Evolutionary conservation across 129 eudicot species (phyloP), one percentile per base, ranked within the genome.

Genomic region (Ambrosia trifida): DNA sequence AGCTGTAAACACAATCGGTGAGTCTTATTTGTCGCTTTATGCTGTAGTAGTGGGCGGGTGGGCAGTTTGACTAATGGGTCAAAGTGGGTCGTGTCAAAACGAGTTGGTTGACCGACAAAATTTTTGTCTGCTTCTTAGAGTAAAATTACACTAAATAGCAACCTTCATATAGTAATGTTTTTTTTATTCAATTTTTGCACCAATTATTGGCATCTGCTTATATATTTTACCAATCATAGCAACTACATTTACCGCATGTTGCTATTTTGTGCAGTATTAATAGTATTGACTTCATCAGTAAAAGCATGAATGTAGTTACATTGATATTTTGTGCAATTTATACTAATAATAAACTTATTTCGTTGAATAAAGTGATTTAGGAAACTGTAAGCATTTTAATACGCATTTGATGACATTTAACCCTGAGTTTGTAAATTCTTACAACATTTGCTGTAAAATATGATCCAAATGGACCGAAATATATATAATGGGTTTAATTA

Each of bases 1-100:
- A 63, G 31, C 85, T 90, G 41, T 90, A 86, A 75, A 77, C 63
- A 31, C 64, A 58, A 58, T 30, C 4, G 41, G 64, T 58, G 64
- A 58, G 64, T 58, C 18, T 30, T 58, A 12, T 30, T 58, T 58
- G 6, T 28, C 17, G 11, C 32, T 58, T 58, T 30, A 3, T 58
- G 30, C 40, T 11, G 64, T 57, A 54, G 63, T 18, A 53, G 31
- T 52, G 19, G 59, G 32, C 32, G 31, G 60, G 60, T 9, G 32
- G 60, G 31, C 8, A n/a, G 19, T 11, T 53, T 53, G 60, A 53
- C 31, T 19, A 53, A 7, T 3, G 60, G 30, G 32, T 53, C 31
- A 52, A 52, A 52, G 2, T 52, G 12, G 30, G 59, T 18, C 59
- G 11, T 11, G 12, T 52, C 31, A 8, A 53, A 53, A 53, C 13